Evolutionary conservation across 768 basidiomycete genomes (phyloP).

Genomic region (Dictyophora rubrovolvata): DNA sequence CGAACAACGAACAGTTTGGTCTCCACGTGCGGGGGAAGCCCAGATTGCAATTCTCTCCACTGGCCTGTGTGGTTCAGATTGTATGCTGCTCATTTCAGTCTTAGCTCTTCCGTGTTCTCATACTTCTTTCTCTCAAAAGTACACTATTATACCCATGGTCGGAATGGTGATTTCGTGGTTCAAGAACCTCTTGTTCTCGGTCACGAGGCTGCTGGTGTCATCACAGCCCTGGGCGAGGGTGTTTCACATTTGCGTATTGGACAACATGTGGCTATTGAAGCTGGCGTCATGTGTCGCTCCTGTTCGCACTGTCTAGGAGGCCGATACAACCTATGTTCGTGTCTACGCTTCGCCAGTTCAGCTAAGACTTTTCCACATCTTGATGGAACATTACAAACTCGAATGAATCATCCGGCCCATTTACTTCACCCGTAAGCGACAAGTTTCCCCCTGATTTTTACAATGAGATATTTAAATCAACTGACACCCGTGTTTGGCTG

Average conservation of each 20-base stretch:
- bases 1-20: slow-evolving; percentile 63
- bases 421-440: slow-evolving; percentile 75
- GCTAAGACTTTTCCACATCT: slow-evolving; percentile 89
- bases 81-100: slow-evolving; percentile 31
- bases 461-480: neutral
- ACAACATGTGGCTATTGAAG: slow-evolving; percentile 88
- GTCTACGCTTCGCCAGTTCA: slow-evolving; percentile 80
- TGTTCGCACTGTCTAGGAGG: slow-evolving; percentile 64
- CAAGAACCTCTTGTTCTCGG: slow-evolving; percentile 83
- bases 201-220: slow-evolving; percentile 83
- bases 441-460: neutral
- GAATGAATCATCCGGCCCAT: slow-evolving; percentile 82
- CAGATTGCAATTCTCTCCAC: slow-evolving; percentile 76
- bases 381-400: slow-evolving; percentile 82
- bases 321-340: slow-evolving; percentile 88
- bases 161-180: slow-evolving; percentile 88
- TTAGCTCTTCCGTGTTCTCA: neutral
- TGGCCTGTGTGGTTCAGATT: slow-evolving; percentile 83
- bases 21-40: slow-evolving; percentile 61
- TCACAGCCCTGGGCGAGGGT: slow-evolving; percentile 73
- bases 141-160: slow-evolving; percentile 82
- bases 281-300: slow-evolving; percentile 76
- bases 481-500: neutral
- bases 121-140: slow-evolving; percentile 33
- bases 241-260: slow-evolving; percentile 51